A percentile compares a stretch with the other conserved stretches of the same genome.
phyloP scores from a whole-genome alignment of 352 stramenopile species.

The Phytophthora pini region DNA sequence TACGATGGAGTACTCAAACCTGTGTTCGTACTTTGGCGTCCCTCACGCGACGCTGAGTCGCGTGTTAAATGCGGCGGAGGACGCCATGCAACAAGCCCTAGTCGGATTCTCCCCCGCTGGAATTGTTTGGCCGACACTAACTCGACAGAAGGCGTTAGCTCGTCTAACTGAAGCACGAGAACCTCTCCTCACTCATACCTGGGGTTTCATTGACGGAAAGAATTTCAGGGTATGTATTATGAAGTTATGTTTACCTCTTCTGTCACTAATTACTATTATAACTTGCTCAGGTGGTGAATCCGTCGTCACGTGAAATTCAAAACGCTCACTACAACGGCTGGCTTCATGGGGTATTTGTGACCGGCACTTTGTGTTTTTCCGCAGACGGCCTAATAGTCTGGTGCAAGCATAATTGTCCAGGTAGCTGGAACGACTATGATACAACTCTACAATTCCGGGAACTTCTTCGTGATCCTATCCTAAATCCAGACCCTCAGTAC shows the following conservation, averaged over 20 bases:
- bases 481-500: background rate
- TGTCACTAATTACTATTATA: too few relatives aligned
- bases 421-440: background rate
- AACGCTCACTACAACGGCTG: background rate
- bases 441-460: background rate
- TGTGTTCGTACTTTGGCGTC: slow-evolving; percentile 14
- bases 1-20: slow-evolving; percentile 3
- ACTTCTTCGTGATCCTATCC: background rate
- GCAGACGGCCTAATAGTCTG: background rate
- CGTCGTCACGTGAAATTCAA: background rate
- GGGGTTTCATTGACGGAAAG: slow-evolving; percentile 24
- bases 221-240: slow-evolving; percentile 4
- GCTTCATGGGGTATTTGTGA: background rate
- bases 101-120: background rate
- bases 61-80: background rate
- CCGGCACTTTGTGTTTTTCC: background rate
- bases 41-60: slow-evolving; percentile 5
- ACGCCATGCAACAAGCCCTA: background rate
- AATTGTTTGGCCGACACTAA: background rate
- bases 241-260: too few relatives aligned
- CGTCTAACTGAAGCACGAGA: background rate
- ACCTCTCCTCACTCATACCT: slow-evolving; percentile 14
- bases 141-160: slow-evolving; percentile 4
- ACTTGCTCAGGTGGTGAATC: background rate
- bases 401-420: background rate